Conservation (phyloP, 2,329 filamentous ascomycete genomes). For the Hypomyces rosellus region DNA sequence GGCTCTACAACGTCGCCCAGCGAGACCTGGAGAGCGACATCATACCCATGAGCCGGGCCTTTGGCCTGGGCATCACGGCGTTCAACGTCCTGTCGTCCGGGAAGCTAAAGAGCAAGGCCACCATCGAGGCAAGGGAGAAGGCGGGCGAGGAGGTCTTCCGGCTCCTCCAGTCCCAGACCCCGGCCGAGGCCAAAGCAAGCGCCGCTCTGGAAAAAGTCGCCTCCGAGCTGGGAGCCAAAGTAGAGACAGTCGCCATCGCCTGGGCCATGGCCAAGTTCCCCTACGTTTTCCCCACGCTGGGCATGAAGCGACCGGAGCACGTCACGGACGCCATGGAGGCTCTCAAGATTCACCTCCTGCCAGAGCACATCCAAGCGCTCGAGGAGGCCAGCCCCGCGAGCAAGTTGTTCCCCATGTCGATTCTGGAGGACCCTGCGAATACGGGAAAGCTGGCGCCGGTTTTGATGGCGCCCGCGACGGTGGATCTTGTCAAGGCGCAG, state of each 20-base stretch:
- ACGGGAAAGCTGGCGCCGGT: no score
- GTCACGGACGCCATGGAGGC: slow-evolving; percentile 55
- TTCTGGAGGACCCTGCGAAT: no score
- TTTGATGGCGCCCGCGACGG: no score
- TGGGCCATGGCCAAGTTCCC: slow-evolving; percentile 56
- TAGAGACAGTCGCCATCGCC: slow-evolving; percentile 40
- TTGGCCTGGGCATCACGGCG: slow-evolving; percentile 43
- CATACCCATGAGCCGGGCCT: slow-evolving; percentile 24
- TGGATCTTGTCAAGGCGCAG: no score
- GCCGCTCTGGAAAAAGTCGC: slow-evolving; percentile 12
- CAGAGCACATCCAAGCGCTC: slow-evolving; percentile 49
- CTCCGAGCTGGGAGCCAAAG: neutral
- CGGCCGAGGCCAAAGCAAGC: slow-evolving; percentile 15
- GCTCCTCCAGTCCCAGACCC: neutral
- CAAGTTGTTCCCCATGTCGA: slow-evolving; percentile 34
- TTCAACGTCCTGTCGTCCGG: slow-evolving; percentile 33
- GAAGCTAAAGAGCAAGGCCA: slow-evolving; percentile 9
- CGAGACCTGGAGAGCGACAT: slow-evolving; percentile 27
- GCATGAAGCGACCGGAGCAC: slow-evolving; percentile 54
- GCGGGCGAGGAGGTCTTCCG: neutral
- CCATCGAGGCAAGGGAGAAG: neutral
- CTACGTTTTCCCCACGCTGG: slow-evolving; percentile 56
- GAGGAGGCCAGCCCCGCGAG: slow-evolving; percentile 48
- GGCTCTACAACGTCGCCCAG: slow-evolving; percentile 20
- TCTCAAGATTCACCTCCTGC: slow-evolving; percentile 43